Conservation (phyloP, 2,329 filamentous ascomycete genomes). For the Xylariaceae sp. region DNA sequence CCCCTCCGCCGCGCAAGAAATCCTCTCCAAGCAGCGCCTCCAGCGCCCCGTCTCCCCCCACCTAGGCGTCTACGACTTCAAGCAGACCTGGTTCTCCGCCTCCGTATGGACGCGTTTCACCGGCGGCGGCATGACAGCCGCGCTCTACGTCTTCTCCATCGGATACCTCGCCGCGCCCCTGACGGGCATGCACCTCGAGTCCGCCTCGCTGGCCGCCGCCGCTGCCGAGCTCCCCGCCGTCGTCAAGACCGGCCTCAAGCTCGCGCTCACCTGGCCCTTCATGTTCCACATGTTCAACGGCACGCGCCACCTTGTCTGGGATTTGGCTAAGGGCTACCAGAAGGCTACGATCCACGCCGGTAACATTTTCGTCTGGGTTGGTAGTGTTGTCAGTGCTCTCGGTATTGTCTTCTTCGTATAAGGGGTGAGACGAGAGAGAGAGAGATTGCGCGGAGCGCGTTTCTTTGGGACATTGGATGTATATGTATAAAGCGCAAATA, state of each 20-base stretch:
- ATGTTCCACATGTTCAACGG: slow-evolving; percentile 54
- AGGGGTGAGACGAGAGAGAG: neutral
- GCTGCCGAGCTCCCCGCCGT: slow-evolving; percentile 55
- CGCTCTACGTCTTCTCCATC: slow-evolving; percentile 72
- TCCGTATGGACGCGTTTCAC: slow-evolving; percentile 76
- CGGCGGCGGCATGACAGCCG: slow-evolving; percentile 65
- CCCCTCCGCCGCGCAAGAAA: slow-evolving; percentile 48
- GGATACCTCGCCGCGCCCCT: slow-evolving; percentile 77
- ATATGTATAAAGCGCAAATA: neutral
- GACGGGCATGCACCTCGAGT: slow-evolving; percentile 60
- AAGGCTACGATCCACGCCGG: slow-evolving; percentile 42
- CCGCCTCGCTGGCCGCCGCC: slow-evolving; percentile 53
- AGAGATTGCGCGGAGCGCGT: neutral
- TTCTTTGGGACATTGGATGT: neutral
- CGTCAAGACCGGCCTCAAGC: slow-evolving; percentile 54
- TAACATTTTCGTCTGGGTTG: slow-evolving; percentile 45
- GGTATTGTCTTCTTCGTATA: slow-evolving; percentile 47
- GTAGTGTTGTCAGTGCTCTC: slow-evolving; percentile 40
- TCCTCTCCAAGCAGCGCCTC: slow-evolving; percentile 77
- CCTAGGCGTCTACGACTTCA: slow-evolving; percentile 76
- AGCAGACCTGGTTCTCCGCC: slow-evolving; percentile 78
- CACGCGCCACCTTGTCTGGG: slow-evolving; percentile 49
- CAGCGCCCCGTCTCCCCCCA: slow-evolving; percentile 80
- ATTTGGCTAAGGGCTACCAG: slow-evolving; percentile 47
- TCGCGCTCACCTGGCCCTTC: slow-evolving; percentile 54